These are phyloP conservation scores for Fagopyrum tataricum DNA, from an alignment of 148 eudicot genomes.

Conservation along the genomic window DNA sequence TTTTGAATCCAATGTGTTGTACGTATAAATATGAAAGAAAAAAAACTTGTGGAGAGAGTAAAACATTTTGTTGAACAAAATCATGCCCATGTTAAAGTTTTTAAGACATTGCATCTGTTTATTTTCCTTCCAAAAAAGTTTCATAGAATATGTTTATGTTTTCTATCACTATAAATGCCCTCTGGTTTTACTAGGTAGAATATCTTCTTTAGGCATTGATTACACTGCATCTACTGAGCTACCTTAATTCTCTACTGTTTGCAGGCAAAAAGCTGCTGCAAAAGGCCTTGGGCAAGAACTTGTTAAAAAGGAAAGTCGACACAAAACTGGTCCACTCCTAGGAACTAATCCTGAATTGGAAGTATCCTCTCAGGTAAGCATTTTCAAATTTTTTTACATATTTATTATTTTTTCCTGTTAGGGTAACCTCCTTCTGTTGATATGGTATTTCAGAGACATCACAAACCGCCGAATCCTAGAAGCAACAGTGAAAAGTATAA, in stretches of 20 bases:
- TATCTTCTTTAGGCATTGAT: not conserved
- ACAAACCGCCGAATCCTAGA: slow-evolving; percentile 23
- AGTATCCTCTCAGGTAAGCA: slow-evolving; percentile 39
- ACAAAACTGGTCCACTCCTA: slow-evolving; percentile 49
- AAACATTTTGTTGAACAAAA: not conserved
- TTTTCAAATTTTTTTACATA: not conserved
- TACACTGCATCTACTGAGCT: not conserved
- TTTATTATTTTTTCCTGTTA: not conserved
- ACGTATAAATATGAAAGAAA: not conserved
- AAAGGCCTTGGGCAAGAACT: slow-evolving; percentile 33
- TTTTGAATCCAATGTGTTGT: not conserved
- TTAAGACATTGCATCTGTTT: not conserved
- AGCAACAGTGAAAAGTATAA: slow-evolving; percentile 41
- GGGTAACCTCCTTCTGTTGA: not conserved
- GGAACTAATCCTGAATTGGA: slow-evolving; percentile 56
- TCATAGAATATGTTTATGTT: too few relatives aligned
- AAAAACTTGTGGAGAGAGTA: not conserved
- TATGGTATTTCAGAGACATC: slow-evolving; percentile 32
- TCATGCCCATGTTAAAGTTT: not conserved
- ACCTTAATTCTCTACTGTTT: not conserved
- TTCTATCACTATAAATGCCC: too few relatives aligned
- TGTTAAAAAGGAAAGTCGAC: slow-evolving; percentile 30
- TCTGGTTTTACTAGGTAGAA: too few relatives aligned
- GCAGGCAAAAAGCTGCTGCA: slow-evolving; percentile 40
- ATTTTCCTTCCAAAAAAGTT: too few relatives aligned